Base-by-base conservation (phyloP, 805 yeast genomes). In the Teunomyces tritomae region DNA sequence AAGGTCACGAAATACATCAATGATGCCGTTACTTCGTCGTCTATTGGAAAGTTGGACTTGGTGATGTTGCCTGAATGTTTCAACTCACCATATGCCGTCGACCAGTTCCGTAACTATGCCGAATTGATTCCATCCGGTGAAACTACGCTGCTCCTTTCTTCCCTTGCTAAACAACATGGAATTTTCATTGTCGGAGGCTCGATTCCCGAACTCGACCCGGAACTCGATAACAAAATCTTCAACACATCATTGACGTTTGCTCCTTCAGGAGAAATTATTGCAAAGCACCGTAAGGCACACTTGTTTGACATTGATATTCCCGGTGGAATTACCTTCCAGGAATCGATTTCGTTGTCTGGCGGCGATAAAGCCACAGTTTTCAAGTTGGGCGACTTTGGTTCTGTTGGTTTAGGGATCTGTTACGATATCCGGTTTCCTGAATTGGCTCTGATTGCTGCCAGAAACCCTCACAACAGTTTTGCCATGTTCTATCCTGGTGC, bases 21-120 rank as follows among this genome's bases (percentile, higher is more conserved):
- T 17, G 80, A 78, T 48, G 97, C 98, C 0, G 66, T 69, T 8
- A 45, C 52, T 1, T 57, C 59, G 17, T 61, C 75, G 20, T 63
- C 60, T 34, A 55, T 64, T 32, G 73, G 71, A 2, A 60, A 58
- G 45, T 51, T 84, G 36, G 87, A 91, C 57, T 72, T 92, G 36
- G 79, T 94, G 8, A 89, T 94, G 54, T 72, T 94, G 28, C 99
- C 99, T 7, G 98, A 94, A 70, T 90, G 97, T 70, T 92, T 91
- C 79, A 94, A 92, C 65, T 88, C 97, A 1, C 98, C 98, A 2
- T 94, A 94, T 62, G 82, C 96, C 0, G 96, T 89, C 27, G 80
- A 80, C 49, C 85, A 91, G 52, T 94, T 94, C 67, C 80, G 87
- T 5, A 83, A 88, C 49, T 92, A 94, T 63, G 91, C 96, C 3